These are phyloP conservation scores for Geotrichum phurueaensis DNA, from an alignment of 1,139 yeast species.

Conservation along the genomic window DNA sequence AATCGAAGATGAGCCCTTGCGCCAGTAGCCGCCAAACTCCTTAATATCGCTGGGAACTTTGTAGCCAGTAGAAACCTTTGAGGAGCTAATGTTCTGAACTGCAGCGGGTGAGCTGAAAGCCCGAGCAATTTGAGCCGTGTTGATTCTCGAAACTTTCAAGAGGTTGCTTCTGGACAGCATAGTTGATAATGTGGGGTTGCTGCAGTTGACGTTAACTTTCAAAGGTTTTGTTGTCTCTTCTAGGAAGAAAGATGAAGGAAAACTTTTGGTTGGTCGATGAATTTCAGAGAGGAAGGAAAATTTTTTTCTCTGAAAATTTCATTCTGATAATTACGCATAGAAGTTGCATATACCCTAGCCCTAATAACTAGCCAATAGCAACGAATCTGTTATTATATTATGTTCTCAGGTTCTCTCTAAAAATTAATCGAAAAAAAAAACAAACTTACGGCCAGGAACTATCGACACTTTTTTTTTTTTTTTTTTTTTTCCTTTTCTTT, in stretches of 20 bases:
- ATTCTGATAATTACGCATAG: conserved; percentile 13
- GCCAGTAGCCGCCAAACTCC: conserved; percentile 29
- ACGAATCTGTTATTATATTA: conserved; percentile 5
- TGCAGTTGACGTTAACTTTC: neutral
- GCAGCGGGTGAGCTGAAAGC: neutral
- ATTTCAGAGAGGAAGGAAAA: neutral
- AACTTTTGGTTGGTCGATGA: neutral
- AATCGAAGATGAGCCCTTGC: conserved; percentile 18
- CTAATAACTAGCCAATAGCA: neutral
- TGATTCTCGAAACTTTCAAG: neutral
- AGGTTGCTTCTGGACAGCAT: neutral
- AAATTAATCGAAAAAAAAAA: neutral
- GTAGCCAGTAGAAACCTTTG: conserved; percentile 1
- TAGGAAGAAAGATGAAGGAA: neutral
- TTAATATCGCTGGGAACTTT: conserved; percentile 20
- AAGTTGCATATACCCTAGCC: conserved; percentile 3
- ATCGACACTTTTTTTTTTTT: neutral
- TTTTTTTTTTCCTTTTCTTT: neutral
- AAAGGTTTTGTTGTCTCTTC: neutral
- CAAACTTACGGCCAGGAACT: neutral
- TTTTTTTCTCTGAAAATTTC: conserved; percentile 7
- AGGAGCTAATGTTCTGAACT: neutral
- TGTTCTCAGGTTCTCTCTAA: neutral
- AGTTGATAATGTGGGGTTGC: neutral
- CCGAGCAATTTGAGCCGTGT: neutral